Base-by-base conservation (phyloP, 1,284 basidiomycete species). In the Ganoderma lingzhi region DNA sequence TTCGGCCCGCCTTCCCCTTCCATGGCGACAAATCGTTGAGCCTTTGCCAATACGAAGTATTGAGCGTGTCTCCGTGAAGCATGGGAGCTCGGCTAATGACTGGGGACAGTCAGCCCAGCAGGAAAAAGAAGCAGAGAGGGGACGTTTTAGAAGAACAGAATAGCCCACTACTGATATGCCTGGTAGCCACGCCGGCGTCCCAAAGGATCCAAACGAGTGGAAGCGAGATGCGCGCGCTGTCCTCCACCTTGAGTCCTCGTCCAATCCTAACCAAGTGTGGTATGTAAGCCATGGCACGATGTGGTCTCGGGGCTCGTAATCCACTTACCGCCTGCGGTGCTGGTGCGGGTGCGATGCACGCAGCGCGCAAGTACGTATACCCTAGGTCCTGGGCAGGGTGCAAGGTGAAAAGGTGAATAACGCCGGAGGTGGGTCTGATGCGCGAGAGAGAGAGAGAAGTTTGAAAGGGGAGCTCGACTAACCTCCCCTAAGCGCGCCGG, bases 211-310 rank as follows among this genome's bases (percentile, higher is more conserved):
- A n/a, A 39, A 6, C 15, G 17, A 59, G 56, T 6, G 17, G 35
- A 59, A 59, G 56, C 56, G 56, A 59, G 17, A 23, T 19, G 17
- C 35, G 17, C 23, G 15, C 30, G 32, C 15, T 19, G 32, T 35
- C 14, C 28, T 35, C 17, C 6, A 35, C 55, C 30, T 19, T 35
- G 23, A 23, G 15, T 30, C 28, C 14, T 10, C 28, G 30, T 35
- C 28, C 55, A 32, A 56, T 30, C 32, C 55, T 12, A n/a, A 12
- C 3, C 0, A 35, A 10, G 53, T 9, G 14, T 4, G 19, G 30
- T 56, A 56, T 35, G 53, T 56, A 39, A 35, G 35, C 37, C 4
- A 59, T 19, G 56, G n/a, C 35, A 59, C 53, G 53, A 56, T 56
- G 53, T 17, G 30, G 17, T 19, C 30, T 17, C 32, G 32, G 53